phyloP scores from a whole-genome alignment of 1,284 basidiomycete genomes.

The Malassezia equina region DNA sequence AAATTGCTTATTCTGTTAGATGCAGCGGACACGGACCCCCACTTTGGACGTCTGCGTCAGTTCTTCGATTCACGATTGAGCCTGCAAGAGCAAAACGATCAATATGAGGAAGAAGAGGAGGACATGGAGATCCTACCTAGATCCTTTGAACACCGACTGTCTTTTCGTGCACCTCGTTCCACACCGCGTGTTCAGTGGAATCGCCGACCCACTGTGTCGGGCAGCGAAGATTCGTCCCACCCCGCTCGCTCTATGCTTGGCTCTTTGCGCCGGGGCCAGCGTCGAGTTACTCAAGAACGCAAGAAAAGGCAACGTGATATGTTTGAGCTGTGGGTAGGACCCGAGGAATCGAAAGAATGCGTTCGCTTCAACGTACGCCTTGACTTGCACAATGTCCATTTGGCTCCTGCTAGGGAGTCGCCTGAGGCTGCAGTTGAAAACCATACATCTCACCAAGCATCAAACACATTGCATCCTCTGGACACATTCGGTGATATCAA shows the following conservation, averaged over 20 bases:
- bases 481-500: background rate
- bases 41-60: conserved; percentile 29
- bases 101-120: conserved; percentile 16
- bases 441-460: background rate
- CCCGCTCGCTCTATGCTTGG: background rate
- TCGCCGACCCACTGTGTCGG: conserved; percentile 7
- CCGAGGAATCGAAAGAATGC: background rate
- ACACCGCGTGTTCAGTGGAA: conserved; percentile 4
- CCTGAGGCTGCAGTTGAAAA: background rate
- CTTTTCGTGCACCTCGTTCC: background rate
- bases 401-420: conserved; percentile 14
- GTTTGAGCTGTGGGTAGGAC: conserved; percentile 5
- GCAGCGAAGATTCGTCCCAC: background rate
- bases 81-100: conserved; percentile 14
- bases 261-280: background rate
- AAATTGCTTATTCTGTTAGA: conserved; percentile 31
- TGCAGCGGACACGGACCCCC: conserved; percentile 32
- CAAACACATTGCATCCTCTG: background rate
- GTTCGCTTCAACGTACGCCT: conserved; percentile 30
- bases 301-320: background rate
- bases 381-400: conserved; percentile 30
- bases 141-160: background rate
- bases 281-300: background rate
- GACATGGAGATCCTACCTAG: background rate
- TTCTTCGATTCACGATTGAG: conserved; percentile 40